These are phyloP conservation scores for Parathielavia hyrcaniae DNA, from an alignment of 495 filamentous ascomycete species.

Conservation along the genomic window DNA sequence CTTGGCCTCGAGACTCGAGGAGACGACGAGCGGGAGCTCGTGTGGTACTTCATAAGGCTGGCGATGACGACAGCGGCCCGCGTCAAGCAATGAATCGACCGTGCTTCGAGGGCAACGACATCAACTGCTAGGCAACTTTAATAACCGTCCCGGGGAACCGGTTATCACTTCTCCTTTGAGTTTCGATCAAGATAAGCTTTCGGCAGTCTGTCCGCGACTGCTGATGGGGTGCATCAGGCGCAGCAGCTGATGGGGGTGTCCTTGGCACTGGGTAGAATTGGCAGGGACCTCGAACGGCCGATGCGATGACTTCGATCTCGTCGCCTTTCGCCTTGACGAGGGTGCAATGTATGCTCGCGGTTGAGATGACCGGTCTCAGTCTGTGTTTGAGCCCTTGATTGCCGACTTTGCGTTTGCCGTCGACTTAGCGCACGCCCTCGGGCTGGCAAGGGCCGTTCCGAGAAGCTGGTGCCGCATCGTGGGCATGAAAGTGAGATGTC, in stretches of 20 bases:
- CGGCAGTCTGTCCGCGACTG: not conserved
- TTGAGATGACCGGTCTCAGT: too few species aligned
- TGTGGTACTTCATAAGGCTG: too few species aligned
- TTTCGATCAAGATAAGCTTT: not conserved
- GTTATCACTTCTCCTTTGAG: constrained; percentile 9
- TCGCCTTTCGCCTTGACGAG: not conserved
- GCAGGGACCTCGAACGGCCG: not conserved
- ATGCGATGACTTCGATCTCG: too few species aligned
- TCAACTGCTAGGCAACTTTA: too few species aligned
- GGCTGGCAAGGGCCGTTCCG: constrained; percentile 22
- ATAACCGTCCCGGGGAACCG: constrained; percentile 13
- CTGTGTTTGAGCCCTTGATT: too few species aligned
- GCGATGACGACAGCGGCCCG: not conserved
- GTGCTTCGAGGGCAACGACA: not conserved
- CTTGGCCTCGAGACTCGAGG: too few species aligned
- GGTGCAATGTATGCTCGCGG: not conserved
- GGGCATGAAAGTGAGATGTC: constrained; percentile 15
- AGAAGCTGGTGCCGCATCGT: constrained; percentile 11
- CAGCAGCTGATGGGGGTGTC: not conserved
- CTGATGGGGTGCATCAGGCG: not conserved
- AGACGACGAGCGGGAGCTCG: too few species aligned
- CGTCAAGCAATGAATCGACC: not conserved
- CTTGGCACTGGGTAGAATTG: not conserved
- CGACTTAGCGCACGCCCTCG: not conserved
- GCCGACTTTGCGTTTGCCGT: not conserved